Evolutionary conservation across 352 stramenopile genomes (phyloP).

Genomic region (Pythium insidiosum): DNA sequence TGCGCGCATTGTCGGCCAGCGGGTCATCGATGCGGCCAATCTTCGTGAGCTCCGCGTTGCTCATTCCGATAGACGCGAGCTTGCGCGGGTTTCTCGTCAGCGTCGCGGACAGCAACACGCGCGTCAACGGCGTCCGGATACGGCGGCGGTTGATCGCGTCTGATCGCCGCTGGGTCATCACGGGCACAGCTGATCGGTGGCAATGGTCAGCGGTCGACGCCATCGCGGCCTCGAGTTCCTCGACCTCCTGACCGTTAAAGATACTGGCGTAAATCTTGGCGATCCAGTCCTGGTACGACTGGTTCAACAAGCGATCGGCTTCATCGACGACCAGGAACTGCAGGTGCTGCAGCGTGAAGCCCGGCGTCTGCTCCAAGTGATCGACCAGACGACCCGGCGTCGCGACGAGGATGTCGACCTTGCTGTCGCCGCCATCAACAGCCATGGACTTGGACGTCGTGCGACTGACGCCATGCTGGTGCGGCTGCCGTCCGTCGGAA

Average conservation of each 20-base stretch:
- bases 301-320: conserved; percentile 94
- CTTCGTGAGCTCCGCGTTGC: conserved; percentile 93
- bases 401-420: conserved; percentile 96
- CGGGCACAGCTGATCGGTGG: background rate
- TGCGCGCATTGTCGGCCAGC: conserved; percentile 56
- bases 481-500: conserved; percentile 21
- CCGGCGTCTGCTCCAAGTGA: conserved; percentile 94
- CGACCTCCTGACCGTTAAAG: conserved; percentile 55
- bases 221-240: conserved; percentile 17
- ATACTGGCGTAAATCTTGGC: conserved; percentile 85
- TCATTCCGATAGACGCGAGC: conserved; percentile 91
- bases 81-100: conserved; percentile 96
- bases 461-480: too few relatives aligned
- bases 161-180: conserved; percentile 59
- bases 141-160: conserved; percentile 74
- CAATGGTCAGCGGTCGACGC: background rate
- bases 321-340: conserved; percentile 97
- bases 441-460: conserved; percentile 18
- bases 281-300: conserved; percentile 98
- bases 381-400: conserved; percentile 96
- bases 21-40: conserved; percentile 56
- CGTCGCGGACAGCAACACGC: conserved; percentile 97
- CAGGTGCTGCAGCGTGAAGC: conserved; percentile 96
- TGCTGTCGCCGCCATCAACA: conserved; percentile 56
- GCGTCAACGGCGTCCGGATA: conserved; percentile 85